These are phyloP conservation scores for Amanita molliuscula DNA, from an alignment of 768 basidiomycete species.

Conservation along the genomic window DNA sequence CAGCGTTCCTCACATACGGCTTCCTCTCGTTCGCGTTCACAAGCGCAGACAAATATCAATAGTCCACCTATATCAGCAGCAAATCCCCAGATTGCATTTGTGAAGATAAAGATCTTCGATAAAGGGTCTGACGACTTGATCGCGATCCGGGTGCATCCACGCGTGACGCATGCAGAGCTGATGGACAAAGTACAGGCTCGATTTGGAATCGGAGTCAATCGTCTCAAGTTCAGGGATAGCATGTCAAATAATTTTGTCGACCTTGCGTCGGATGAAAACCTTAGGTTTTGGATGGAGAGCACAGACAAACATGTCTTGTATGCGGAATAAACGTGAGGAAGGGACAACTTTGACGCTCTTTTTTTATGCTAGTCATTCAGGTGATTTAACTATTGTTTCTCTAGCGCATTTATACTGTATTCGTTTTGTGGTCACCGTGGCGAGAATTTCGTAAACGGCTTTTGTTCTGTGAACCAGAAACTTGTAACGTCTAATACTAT, in stretches of 20 bases:
- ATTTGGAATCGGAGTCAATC: conserved; percentile 60
- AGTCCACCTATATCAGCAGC: conserved; percentile 67
- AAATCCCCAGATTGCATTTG: conserved; percentile 77
- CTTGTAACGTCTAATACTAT: neutral
- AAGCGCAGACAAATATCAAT: conserved; percentile 41
- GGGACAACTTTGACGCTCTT: neutral
- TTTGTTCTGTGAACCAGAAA: neutral
- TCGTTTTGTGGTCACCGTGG: neutral
- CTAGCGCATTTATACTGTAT: conserved; percentile 3
- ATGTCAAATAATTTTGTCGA: conserved; percentile 53
- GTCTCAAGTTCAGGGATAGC: conserved; percentile 70
- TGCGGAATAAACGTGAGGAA: conserved; percentile 39
- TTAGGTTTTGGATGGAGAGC: conserved; percentile 65
- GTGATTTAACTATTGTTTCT: neutral
- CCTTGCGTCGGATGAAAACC: conserved; percentile 50
- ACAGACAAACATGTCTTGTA: conserved; percentile 80
- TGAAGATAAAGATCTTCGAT: conserved; percentile 99
- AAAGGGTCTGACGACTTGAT: conserved; percentile 89
- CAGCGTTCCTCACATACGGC: conserved; percentile 42
- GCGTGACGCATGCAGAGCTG: conserved; percentile 75
- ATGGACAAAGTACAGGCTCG: conserved; percentile 89
- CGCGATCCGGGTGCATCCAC: conserved; percentile 93
- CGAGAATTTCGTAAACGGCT: neutral
- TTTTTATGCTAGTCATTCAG: neutral
- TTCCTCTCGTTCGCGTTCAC: conserved; percentile 46